A percentile compares a stretch with the other conserved stretches of the same genome.
These are phyloP conservation scores for Populus hybrid DNA, from an alignment of 441 rosid species.

Conservation along the genomic window DNA sequence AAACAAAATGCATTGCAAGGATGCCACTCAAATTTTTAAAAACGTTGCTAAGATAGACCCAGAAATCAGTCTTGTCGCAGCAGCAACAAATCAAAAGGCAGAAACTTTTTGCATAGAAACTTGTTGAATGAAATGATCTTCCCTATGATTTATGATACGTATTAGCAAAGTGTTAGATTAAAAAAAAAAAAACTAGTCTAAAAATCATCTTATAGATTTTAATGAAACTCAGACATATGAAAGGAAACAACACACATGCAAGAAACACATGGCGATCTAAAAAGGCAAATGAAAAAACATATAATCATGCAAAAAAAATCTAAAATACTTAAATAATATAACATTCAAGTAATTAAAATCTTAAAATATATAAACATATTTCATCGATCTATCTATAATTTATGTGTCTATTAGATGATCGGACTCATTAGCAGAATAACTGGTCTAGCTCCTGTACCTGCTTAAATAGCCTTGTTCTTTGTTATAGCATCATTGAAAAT, in stretches of 20 bases:
- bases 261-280: not conserved
- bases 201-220: not conserved
- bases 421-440: too few species aligned
- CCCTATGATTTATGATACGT: not conserved
- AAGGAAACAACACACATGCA: not conserved
- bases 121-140: not conserved
- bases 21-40: not conserved
- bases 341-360: too few species aligned
- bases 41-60: not conserved
- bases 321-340: too few species aligned
- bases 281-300: not conserved
- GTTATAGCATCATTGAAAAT: fast-evolving
- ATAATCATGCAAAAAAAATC: too few species aligned
- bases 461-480: too few species aligned
- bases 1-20: not conserved
- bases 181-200: not conserved
- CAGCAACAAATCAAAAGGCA: not conserved
- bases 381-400: too few species aligned
- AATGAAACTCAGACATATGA: not conserved
- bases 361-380: too few species aligned
- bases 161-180: not conserved
- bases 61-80: not conserved
- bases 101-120: not conserved
- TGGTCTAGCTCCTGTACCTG: too few species aligned
- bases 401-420: too few species aligned